Base-by-base conservation (phyloP, 73 alveolate genomes). In the Tetrahymena malaccensis region DNA sequence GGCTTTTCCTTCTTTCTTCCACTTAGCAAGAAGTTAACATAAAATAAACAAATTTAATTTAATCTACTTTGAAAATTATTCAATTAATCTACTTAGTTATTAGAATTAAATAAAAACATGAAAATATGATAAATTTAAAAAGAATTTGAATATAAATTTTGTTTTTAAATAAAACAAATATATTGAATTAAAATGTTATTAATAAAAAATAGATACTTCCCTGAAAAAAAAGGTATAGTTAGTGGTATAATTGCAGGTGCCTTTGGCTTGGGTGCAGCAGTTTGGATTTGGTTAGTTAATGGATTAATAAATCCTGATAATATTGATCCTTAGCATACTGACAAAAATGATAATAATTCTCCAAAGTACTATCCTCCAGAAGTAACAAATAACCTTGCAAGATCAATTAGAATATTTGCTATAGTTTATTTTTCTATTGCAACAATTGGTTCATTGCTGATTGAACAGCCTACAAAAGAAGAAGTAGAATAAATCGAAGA, bases 181-280 rank as follows among this genome's bases (percentile, higher is more conserved):
- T 27, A 56, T 56, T 56, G 16, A 56, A 6, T 56, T 25, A 56
- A n/a, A n/a, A n/a, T 22, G 16, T 56, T 56, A 56, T 56, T 70
- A 4, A 25, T 27, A 70, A 1, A 25, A 70, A 70, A n/a, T 70
- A 70, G 89, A 27, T 98, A 98, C 96, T 98, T 95, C 43, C 99
- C 99, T 37, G 93, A 93, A 43, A 94, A 95, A 93, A 83, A 94
- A 70, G 99, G 97, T 25, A 43, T 95, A 34, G 98, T 97, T 34
- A 96, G 96, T 94, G 99, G 99, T 33, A 50, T 96, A 34, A 96
- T 97, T 35, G 96, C 96, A 22, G 97, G 97, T 34, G 99, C 98
- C 0, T 96, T 96, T 38, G 99, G 99, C 1, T 94, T 96, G 37
- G 97, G 99, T 56, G 94, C 98, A 34, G 95, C 97, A 31, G 84